Percentiles rank a stretch among this genome's conserved stretches.
These are phyloP conservation scores for Cyclotella sp. DNA, from an alignment of 108 stramenopile genomes.

Conservation along the genomic window DNA sequence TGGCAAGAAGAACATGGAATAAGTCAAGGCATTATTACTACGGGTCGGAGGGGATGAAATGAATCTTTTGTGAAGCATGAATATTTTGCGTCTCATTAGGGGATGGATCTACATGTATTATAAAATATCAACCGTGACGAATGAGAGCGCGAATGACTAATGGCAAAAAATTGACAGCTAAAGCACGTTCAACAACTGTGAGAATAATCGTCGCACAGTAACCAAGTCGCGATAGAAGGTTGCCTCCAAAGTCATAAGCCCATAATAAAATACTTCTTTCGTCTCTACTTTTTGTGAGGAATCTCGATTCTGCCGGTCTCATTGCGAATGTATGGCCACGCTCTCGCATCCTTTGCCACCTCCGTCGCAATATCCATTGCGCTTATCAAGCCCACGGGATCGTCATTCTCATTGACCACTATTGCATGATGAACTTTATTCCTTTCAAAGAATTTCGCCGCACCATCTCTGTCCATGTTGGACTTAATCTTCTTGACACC, in stretches of 20 bases:
- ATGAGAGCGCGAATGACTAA: too few relatives aligned
- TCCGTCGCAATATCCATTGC: slow-evolving; percentile 67
- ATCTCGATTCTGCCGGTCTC: slow-evolving; percentile 51
- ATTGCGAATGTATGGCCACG: slow-evolving; percentile 63
- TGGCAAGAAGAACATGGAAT: slow-evolving; percentile 93
- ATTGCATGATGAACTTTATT: slow-evolving; percentile 62
- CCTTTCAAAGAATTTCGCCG: slow-evolving; percentile 57
- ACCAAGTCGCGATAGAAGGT: neutral
- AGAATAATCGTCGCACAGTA: neutral
- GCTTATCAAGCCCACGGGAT: slow-evolving; percentile 58
- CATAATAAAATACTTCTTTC: neutral
- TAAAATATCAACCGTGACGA: too few relatives aligned
- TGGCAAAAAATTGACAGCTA: too few relatives aligned
- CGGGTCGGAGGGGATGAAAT: neutral
- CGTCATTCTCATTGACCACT: slow-evolving; percentile 51
- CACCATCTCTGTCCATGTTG: slow-evolving; percentile 45
- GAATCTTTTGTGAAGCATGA: neutral
- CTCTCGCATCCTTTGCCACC: slow-evolving; percentile 60
- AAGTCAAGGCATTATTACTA: neutral
- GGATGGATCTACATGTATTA: too few relatives aligned
- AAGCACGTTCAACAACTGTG: too few relatives aligned
- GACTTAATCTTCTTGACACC: slow-evolving; percentile 32
- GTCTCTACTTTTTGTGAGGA: slow-evolving; percentile 13
- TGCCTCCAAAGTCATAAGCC: neutral
- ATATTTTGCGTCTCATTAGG: neutral